These are phyloP conservation scores for Sporothrix brasiliensis DNA, from an alignment of 2,329 filamentous ascomycete species.

Conservation along the genomic window DNA sequence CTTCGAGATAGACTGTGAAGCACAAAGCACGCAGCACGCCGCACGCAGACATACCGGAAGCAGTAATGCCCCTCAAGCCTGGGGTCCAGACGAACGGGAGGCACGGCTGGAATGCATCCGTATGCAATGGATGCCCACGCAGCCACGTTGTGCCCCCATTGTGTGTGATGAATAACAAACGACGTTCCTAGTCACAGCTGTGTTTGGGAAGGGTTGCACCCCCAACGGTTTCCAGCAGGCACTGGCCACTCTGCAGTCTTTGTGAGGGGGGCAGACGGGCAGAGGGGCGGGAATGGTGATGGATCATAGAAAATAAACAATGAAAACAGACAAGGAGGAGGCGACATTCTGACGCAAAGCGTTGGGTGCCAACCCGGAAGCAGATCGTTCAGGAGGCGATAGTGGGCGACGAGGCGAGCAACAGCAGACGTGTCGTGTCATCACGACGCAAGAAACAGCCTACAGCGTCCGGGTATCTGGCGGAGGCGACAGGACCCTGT, in stretches of 20 bases:
- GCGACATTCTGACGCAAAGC: background rate
- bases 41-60: constrained; percentile 21
- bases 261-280: constrained; percentile 1
- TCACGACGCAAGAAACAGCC: background rate
- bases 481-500: constrained; percentile 14
- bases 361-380: background rate
- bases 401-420: background rate
- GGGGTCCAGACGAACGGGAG: constrained; percentile 6
- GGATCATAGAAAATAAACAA: background rate
- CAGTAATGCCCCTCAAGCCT: constrained; percentile 16
- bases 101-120: background rate
- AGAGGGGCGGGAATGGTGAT: background rate
- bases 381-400: constrained; percentile 19
- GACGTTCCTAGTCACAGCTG: constrained; percentile 8
- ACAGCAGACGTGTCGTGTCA: constrained; percentile 5
- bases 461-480: background rate
- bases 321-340: background rate
- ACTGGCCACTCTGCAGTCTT: constrained; percentile 28
- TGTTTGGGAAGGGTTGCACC: constrained; percentile 20
- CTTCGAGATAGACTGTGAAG: background rate
- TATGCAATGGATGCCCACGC: background rate
- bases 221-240: constrained; percentile 7
- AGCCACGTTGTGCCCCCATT: constrained; percentile 12
- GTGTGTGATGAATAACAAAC: background rate
- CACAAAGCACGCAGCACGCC: background rate